A percentile compares a stretch with the other conserved stretches of the same genome.
phyloP scores from a whole-genome alignment of 257 asterid species.

The Knoxia roxburghii region DNA sequence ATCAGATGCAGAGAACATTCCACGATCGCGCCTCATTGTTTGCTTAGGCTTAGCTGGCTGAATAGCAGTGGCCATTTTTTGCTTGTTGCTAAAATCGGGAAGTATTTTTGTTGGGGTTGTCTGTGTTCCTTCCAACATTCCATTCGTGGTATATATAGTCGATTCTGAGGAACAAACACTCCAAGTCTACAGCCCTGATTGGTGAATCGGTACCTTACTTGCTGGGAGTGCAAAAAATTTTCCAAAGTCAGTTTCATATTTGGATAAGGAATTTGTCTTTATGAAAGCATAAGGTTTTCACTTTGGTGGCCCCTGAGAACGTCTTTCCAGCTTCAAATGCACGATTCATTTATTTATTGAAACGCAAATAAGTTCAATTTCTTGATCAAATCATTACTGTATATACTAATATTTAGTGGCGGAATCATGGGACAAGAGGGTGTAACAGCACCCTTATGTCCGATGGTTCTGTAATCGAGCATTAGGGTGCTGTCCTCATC shows the following conservation, averaged over 20 bases:
- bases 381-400: too few species aligned
- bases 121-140: conserved; percentile 9
- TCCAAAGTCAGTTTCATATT: conserved; percentile 27
- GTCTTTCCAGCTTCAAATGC: conserved; percentile 1
- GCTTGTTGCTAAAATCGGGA: conserved; percentile 1
- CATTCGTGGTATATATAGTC: conserved; percentile 44
- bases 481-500: too few species aligned
- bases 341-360: neutral
- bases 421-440: too few species aligned
- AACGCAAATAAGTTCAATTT: too few species aligned
- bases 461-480: too few species aligned
- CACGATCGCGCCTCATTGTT: conserved; percentile 28
- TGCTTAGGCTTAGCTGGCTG: conserved; percentile 27
- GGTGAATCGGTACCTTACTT: conserved; percentile 79
- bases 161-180: too few species aligned
- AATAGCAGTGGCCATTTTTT: conserved; percentile 29
- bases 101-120: conserved; percentile 5
- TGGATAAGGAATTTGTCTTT: conserved; percentile 25
- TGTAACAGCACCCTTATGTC: too few species aligned
- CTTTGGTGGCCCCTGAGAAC: conserved; percentile 28
- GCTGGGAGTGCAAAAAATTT: conserved; percentile 37
- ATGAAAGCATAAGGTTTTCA: conserved; percentile 6
- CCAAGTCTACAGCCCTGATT: neutral
- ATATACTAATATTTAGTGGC: too few species aligned
- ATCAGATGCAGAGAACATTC: conserved; percentile 36